Evolutionary conservation across 2,329 filamentous ascomycete species (phyloP).

Genomic region (Phialocephala subalpina): DNA sequence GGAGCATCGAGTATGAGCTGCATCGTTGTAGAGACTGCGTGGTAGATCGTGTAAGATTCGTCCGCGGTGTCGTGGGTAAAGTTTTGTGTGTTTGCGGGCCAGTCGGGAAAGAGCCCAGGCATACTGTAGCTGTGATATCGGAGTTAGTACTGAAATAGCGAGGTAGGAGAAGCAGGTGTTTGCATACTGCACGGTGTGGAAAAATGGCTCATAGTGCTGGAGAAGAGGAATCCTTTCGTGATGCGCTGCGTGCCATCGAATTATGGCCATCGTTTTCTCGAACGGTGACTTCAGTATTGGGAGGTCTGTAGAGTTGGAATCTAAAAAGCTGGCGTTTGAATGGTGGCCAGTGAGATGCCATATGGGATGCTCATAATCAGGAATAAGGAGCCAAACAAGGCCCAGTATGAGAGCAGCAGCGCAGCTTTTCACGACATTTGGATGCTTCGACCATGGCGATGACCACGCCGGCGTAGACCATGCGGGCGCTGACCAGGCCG

Average conservation of each 20-base stretch:
- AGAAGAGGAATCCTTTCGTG: slow-evolving; percentile 41
- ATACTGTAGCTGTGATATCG: slow-evolving; percentile 35
- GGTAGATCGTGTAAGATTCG: slow-evolving; percentile 28
- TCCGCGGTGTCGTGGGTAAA: slow-evolving; percentile 40
- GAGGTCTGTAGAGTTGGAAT: neutral
- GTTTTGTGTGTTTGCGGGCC: slow-evolving; percentile 28
- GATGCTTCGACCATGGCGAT: neutral
- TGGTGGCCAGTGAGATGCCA: neutral
- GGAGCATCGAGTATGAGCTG: slow-evolving; percentile 40
- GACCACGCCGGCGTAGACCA: too few relatives aligned
- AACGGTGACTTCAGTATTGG: slow-evolving; percentile 38
- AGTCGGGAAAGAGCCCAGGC: slow-evolving; percentile 21
- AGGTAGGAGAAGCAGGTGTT: neutral
- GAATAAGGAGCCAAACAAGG: neutral
- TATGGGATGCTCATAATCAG: neutral
- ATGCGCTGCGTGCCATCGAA: slow-evolving; percentile 41
- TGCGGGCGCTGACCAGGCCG: neutral
- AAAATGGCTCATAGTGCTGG: slow-evolving; percentile 44
- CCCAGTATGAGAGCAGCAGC: neutral
- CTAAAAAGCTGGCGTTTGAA: neutral
- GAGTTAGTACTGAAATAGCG: neutral
- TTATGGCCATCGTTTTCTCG: slow-evolving; percentile 42
- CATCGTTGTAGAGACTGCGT: slow-evolving; percentile 43
- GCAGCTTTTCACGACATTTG: neutral
- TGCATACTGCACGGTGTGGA: slow-evolving; percentile 38